Evolutionary conservation across 2,329 filamentous ascomycete genomes (phyloP), one percentile per base, ranked within the genome.

Genomic region (Pseudogymnoascus verrucosus): DNA sequence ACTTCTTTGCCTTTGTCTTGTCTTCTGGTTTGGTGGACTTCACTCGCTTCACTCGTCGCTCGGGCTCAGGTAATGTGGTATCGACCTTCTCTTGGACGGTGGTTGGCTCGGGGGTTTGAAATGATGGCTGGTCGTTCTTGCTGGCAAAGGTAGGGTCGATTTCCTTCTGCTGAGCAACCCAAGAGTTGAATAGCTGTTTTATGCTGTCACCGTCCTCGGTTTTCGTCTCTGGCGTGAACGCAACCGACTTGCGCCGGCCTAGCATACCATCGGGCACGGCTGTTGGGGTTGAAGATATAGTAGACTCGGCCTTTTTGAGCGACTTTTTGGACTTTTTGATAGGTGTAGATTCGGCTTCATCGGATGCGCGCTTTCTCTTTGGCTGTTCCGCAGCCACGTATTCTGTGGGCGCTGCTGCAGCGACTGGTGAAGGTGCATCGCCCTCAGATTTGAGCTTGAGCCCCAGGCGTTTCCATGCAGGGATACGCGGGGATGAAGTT

Each of bases 191-290:
- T 39, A 82, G 73, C 59, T 79, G 76, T 64, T 80, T 78, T 60
- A 78, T 78, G 63, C 78, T 83, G 65, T 80, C 78, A 19, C 81
- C 83, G 72, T 88, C 84, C 54, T 80, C 74, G 5, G 73, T 75
- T 71, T 89, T 88, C 2, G 84, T 86, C 61, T 87, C 85, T 6
- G 82, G 78, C 1, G 85, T 83, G 71, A 89, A 89, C 1, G 84
- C 82, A 7, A 89, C 86, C 3, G 83, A 85, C 71, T 88, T 88
- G 66, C 76, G 77, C 40, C 71, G 71, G 62, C 64, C 66, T 28
- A 70, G 62, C 21, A 65, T 65, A 11, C 71, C 70, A 39, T 70
- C 71, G 28, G 51, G 51, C 51, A 57, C 51, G 5, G n/a, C 47
- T 65, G 62, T 63, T 69, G 72, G 67, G 67, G 68, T 63, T 62